A percentile compares a stretch with the other conserved stretches of the same genome.
Conservation (phyloP, 306 rosid species). For the Senna siamea region DNA sequence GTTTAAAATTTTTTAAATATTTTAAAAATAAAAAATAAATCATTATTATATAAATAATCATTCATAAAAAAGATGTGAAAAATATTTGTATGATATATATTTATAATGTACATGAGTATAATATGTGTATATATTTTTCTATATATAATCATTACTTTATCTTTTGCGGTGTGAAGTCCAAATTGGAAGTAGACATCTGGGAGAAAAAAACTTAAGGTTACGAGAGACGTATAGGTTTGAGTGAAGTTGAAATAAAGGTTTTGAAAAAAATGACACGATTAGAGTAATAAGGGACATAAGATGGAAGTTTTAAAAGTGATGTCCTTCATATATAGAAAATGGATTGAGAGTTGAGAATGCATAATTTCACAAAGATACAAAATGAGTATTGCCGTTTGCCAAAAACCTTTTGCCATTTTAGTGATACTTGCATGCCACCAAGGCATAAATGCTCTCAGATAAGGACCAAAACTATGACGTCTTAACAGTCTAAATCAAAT, state of each 20-base stretch:
- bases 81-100: too few relatives aligned
- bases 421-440: background rate
- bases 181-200: background rate
- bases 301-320: background rate
- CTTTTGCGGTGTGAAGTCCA: background rate
- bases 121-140: too few relatives aligned
- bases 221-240: too few relatives aligned
- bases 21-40: too few relatives aligned
- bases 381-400: background rate
- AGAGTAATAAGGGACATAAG: background rate
- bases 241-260: too few relatives aligned
- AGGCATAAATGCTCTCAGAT: background rate
- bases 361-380: background rate
- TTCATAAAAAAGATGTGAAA: too few relatives aligned
- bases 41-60: too few relatives aligned
- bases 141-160: too few relatives aligned
- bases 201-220: too few relatives aligned
- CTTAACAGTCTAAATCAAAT: background rate
- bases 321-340: background rate
- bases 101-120: too few relatives aligned
- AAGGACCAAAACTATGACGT: background rate
- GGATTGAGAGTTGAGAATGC: background rate
- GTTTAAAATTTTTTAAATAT: too few relatives aligned
- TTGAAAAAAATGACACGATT: too few relatives aligned
- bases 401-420: background rate